Evolutionary conservation across 257 asterid genomes (phyloP), one percentile per base, ranked within the genome.

Genomic region (Rubia yunnanensis): DNA sequence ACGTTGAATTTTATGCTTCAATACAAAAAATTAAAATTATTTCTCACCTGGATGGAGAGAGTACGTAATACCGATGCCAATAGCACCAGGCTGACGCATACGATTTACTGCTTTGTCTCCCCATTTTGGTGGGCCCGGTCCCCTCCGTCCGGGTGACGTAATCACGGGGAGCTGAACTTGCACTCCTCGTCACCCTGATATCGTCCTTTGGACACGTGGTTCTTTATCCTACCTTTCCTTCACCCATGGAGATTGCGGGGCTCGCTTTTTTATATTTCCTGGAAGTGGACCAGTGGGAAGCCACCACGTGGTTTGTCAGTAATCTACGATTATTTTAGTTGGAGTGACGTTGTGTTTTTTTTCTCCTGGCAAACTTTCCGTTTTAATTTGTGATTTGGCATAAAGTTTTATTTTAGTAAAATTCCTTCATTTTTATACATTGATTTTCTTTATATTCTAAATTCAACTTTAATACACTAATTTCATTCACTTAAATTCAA

Each of bases 121-220:
- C 60, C 18, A 24, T 18, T 30, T 30, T 28, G 62, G 36, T 24
- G n/a, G 32, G 35, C 34, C 60, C 32, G 35, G 17, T 18, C 61
- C 27, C 10, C 18, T 24, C 58, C n/a, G 22, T 46, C 0, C 54
- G 30, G 11, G 31, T 77, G 72, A 70, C 72, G 67, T 74, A 44
- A 72, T 52, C 68, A 38, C 35, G 26, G 26, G 10, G 62, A 10
- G 7, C 35, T 31, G 35, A 64, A 61, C 56, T 35, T 20, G 39
- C 38, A 30, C 3, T 52, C 72, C 58, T 38, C 68, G 78, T 76
- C 78, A 68, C 26, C 34, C n/a, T 35, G 69, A 70, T 69, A 63
- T 58, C 64, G 36, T 39, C 7, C 27, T 10, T 3, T 22, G 0
- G 71, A 73, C 82, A 74, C 79, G 75, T 78, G 83, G 70, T 41